phyloP scores from a whole-genome alignment of 805 yeast genomes.

The Schizosaccharomyces lindneri region DNA sequence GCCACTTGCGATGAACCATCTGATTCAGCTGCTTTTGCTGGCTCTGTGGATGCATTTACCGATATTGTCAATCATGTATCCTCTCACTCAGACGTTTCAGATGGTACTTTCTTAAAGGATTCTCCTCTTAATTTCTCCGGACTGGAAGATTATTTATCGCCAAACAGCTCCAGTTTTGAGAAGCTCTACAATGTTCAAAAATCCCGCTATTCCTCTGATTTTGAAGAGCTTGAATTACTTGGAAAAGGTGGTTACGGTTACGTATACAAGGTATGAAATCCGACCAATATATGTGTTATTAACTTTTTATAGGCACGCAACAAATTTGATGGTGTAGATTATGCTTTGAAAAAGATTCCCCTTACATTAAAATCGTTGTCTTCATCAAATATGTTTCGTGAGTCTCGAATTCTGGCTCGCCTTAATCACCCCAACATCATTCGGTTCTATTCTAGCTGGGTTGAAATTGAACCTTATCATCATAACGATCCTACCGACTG shows the following conservation, averaged over 20 bases:
- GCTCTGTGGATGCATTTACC: neutral
- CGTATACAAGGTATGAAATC: neutral
- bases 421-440: slow-evolving; percentile 2
- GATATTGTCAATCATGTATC: neutral
- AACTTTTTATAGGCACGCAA: neutral
- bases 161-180: neutral
- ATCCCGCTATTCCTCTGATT: neutral
- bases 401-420: neutral
- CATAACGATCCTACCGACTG: neutral
- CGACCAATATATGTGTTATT: neutral
- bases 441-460: slow-evolving; percentile 1
- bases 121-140: too few species aligned
- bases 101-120: too few species aligned
- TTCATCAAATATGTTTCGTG: neutral
- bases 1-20: neutral
- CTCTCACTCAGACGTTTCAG: too few species aligned
- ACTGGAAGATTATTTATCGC: too few species aligned
- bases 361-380: neutral
- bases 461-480: neutral
- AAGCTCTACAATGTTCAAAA: neutral
- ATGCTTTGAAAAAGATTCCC: slow-evolving; percentile 1
- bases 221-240: neutral
- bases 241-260: slow-evolving; percentile 3
- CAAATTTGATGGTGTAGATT: neutral
- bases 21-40: neutral